A percentile compares a stretch with the other conserved stretches of the same genome.
Conservation (phyloP, 2,329 filamentous ascomycete genomes). For the Rutstroemia sp. region DNA sequence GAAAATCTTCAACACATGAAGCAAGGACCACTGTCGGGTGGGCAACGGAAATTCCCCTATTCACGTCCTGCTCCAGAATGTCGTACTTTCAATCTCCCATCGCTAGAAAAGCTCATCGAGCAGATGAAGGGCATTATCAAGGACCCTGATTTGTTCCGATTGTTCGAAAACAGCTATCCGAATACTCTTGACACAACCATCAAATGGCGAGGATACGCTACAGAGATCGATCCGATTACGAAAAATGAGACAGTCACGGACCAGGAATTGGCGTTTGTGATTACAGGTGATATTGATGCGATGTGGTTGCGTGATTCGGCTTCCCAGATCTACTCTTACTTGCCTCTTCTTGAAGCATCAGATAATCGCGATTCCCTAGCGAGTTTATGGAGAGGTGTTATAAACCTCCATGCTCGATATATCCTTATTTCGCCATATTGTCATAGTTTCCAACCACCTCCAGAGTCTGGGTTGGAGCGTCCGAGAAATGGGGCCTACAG, state of each 20-base stretch:
- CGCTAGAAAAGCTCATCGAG: constrained; percentile 68
- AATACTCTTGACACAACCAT: constrained; percentile 71
- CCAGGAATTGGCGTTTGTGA: constrained; percentile 56
- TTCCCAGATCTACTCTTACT: constrained; percentile 64
- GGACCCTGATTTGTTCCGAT: constrained; percentile 65
- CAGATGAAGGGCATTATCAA: constrained; percentile 61
- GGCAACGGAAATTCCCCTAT: constrained; percentile 67
- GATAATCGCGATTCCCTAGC: constrained; percentile 51
- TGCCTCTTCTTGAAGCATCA: constrained; percentile 52
- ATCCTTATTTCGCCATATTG: constrained; percentile 71
- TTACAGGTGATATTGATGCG: constrained; percentile 62
- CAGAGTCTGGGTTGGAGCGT: constrained; percentile 59
- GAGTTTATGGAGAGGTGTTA: constrained; percentile 59
- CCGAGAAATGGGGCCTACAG: constrained; percentile 50
- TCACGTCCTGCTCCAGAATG: constrained; percentile 71
- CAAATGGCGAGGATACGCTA: constrained; percentile 55
- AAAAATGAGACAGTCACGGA: constrained; percentile 31
- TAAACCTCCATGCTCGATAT: constrained; percentile 64
- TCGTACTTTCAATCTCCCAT: constrained; percentile 69
- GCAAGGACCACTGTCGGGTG: constrained; percentile 32
- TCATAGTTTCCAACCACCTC: constrained; percentile 82
- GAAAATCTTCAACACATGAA: constrained; percentile 16
- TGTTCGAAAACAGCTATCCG: constrained; percentile 67
- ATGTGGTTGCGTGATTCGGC: constrained; percentile 88
- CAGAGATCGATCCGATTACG: constrained; percentile 33